These are phyloP conservation scores for Lupinus albus DNA, from an alignment of 306 rosid genomes.

Conservation along the genomic window DNA sequence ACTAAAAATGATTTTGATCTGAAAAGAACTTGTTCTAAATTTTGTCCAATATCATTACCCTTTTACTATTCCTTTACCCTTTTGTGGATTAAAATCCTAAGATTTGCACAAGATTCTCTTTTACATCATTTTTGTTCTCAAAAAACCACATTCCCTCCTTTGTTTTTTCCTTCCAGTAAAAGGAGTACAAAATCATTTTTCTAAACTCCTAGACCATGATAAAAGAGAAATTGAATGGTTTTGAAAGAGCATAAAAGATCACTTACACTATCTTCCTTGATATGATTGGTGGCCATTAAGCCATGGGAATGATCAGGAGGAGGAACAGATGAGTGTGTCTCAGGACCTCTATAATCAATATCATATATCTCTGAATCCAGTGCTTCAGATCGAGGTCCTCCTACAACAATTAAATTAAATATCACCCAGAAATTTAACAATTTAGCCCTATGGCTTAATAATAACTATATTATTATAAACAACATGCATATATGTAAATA, in stretches of 20 bases:
- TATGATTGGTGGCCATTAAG: background rate
- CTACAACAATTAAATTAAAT: constrained; percentile 19
- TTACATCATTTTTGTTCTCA: too few species aligned
- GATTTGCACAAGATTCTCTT: background rate
- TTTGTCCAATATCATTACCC: background rate
- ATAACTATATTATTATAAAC: background rate
- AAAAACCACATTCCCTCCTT: background rate
- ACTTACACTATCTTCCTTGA: constrained; percentile 48
- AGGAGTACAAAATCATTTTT: too few species aligned
- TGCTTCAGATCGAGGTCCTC: constrained; percentile 46
- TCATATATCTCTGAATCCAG: constrained; percentile 61
- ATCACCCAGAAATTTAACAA: background rate
- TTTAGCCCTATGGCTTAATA: background rate
- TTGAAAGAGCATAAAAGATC: background rate
- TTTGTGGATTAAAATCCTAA: background rate
- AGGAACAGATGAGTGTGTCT: constrained; percentile 72
- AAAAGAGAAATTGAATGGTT: background rate
- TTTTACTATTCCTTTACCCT: background rate
- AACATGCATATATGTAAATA: background rate
- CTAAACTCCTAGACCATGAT: background rate
- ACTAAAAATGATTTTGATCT: too few species aligned
- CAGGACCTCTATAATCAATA: constrained; percentile 86
- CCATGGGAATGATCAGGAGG: constrained; percentile 60
- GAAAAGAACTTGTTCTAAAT: background rate
- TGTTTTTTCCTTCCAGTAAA: too few species aligned